Conservation (phyloP, 768 basidiomycete species). For the Pisolithus albus region DNA sequence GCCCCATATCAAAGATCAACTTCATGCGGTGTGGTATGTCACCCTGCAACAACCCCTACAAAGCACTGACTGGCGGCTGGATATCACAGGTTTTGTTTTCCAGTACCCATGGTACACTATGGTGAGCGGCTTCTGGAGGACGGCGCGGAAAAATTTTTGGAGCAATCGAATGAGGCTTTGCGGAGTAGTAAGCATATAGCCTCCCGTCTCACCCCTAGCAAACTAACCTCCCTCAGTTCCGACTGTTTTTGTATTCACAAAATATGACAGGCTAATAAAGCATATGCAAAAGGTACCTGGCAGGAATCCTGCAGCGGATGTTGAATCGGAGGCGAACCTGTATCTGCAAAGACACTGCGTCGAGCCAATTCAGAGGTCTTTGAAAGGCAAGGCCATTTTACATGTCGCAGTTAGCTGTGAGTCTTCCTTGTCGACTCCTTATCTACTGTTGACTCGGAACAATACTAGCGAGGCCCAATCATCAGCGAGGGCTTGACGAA, state of each 20-base stretch:
- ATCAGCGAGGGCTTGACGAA: not conserved
- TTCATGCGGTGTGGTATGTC: conserved; percentile 12
- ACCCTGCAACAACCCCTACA: not conserved
- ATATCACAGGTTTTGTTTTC: not conserved
- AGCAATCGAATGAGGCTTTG: not conserved
- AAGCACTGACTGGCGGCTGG: not conserved
- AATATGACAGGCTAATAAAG: conserved; percentile 7
- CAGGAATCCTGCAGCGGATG: not conserved
- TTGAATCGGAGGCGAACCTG: not conserved
- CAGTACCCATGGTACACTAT: not conserved
- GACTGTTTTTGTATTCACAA: conserved; percentile 1
- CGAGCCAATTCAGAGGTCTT: not conserved
- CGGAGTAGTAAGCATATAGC: not conserved
- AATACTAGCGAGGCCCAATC: not conserved
- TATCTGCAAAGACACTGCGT: not conserved
- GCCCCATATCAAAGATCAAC: conserved; percentile 1
- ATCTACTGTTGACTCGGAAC: not conserved
- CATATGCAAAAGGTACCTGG: not conserved
- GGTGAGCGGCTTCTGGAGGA: conserved; percentile 4
- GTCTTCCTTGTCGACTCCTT: not conserved
- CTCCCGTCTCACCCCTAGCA: not conserved
- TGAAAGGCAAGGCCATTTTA: not conserved
- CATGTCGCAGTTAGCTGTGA: not conserved
- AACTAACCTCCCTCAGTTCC: not conserved
- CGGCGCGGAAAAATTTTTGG: not conserved